phyloP scores from a whole-genome alignment of 2,329 filamentous ascomycete genomes.

The Ceratocystis diversiconidia region DNA sequence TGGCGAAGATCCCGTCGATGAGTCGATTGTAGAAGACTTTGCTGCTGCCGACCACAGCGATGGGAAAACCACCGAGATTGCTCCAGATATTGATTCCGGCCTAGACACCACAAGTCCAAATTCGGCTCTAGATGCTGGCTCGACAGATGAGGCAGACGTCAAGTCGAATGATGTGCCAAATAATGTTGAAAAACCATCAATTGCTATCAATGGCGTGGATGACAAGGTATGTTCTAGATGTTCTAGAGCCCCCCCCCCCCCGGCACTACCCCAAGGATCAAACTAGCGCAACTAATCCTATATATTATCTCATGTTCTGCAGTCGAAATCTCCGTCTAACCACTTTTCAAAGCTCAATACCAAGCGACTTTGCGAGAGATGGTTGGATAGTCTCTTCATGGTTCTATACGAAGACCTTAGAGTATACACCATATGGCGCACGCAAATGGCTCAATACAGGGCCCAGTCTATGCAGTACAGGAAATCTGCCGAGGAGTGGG shows the following conservation, averaged over 20 bases:
- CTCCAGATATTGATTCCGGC: background rate
- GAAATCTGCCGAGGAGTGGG: constrained; percentile 95
- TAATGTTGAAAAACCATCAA: constrained; percentile 12
- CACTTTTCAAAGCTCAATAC: constrained; percentile 87
- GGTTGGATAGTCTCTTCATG: constrained; percentile 98
- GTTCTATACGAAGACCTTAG: constrained; percentile 94
- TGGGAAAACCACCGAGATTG: background rate
- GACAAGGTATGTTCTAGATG: background rate
- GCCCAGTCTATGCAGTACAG: constrained; percentile 91
- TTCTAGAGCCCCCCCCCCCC: background rate
- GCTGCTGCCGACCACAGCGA: background rate
- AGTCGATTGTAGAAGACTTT: background rate
- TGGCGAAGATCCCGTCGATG: constrained; percentile 7
- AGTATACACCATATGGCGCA: constrained; percentile 98
- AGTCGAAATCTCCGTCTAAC: constrained; percentile 52
- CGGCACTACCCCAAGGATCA: background rate
- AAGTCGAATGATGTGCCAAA: background rate
- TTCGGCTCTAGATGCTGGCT: background rate
- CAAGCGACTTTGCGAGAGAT: constrained; percentile 91
- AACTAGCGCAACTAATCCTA: background rate
- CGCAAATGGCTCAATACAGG: constrained; percentile 89
- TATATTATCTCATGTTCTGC: constrained; percentile 5
- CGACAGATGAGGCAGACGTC: background rate
- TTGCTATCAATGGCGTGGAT: constrained; percentile 8
- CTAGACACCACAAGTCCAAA: background rate